phyloP scores from a whole-genome alignment of 2,329 filamentous ascomycete species.

The Huntiella savannae region DNA sequence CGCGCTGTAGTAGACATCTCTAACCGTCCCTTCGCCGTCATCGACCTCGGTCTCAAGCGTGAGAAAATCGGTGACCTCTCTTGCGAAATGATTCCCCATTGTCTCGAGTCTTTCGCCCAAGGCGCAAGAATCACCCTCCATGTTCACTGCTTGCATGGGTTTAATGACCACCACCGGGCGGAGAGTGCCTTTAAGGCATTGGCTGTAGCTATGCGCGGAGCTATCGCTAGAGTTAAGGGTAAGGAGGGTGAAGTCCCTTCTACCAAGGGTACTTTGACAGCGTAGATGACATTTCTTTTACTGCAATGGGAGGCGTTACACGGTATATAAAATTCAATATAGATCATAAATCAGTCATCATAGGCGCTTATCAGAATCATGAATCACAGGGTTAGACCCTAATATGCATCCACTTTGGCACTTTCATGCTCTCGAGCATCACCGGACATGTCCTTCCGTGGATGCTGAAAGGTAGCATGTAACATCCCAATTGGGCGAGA shows the following conservation, averaged over 20 bases:
- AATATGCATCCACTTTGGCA: no score
- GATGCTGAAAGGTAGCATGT: not conserved
- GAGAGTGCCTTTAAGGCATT: conserved; percentile 96
- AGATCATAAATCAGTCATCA: no score
- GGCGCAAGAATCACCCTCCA: conserved; percentile 82
- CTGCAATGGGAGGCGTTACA: not conserved
- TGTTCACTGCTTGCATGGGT: conserved; percentile 75
- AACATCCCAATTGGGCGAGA: conserved; percentile 5
- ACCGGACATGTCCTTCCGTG: conserved; percentile 9
- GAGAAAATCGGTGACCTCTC: conserved; percentile 89
- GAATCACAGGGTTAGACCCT: no score
- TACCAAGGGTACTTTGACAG: conserved; percentile 77
- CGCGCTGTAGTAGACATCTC: conserved; percentile 88
- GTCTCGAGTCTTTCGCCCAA: conserved; percentile 83
- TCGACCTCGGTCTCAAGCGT: conserved; percentile 66
- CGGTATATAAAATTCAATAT: not conserved
- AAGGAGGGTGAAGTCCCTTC: conserved; percentile 86
- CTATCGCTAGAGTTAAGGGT: conserved; percentile 54
- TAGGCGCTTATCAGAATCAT: no score
- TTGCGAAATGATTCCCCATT: conserved; percentile 95
- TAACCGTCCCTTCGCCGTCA: conserved; percentile 71
- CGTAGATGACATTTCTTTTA: conserved; percentile 18
- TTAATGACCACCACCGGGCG: conserved; percentile 89
- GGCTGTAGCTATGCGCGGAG: conserved; percentile 65
- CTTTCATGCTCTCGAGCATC: no score